These are phyloP conservation scores for Talaromyces sp. DNA, from an alignment of 2,329 filamentous ascomycete species.

Conservation along the genomic window DNA sequence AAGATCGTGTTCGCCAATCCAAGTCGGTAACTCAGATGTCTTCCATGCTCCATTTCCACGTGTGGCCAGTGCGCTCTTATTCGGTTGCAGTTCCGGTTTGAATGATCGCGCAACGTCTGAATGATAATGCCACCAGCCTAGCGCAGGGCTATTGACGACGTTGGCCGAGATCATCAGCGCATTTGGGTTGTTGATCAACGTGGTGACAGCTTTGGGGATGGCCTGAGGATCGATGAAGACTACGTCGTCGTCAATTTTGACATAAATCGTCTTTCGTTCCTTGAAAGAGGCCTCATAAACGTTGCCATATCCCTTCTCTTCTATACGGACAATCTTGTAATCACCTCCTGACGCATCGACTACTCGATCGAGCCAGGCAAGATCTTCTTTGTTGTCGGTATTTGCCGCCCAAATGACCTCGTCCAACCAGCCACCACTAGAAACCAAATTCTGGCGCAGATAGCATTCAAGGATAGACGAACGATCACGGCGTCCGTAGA, in stretches of 20 bases:
- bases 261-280: constrained; percentile 12
- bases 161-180: constrained; percentile 14
- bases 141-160: constrained; percentile 12
- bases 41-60: constrained; percentile 13
- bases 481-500: constrained; percentile 13
- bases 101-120: constrained; percentile 9
- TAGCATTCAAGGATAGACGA: constrained; percentile 15
- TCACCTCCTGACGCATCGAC: constrained; percentile 6
- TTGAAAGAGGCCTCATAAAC: constrained; percentile 14
- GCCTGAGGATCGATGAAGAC: constrained; percentile 12
- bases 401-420: constrained; percentile 14
- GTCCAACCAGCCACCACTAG: constrained; percentile 14
- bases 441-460: constrained; percentile 13
- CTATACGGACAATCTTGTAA: constrained; percentile 12
- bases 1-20: constrained; percentile 2
- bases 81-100: constrained; percentile 12
- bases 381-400: constrained; percentile 11
- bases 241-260: constrained; percentile 15
- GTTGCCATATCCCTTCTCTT: constrained; percentile 13
- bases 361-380: constrained; percentile 12
- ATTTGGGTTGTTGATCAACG: constrained; percentile 11
- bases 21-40: constrained; percentile 10
- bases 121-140: constrained; percentile 16
- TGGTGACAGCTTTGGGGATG: constrained; percentile 12
- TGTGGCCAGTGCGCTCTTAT: constrained; percentile 9